These are phyloP conservation scores for Seiridium cupressi DNA, from an alignment of 2,329 filamentous ascomycete species.

Conservation along the genomic window DNA sequence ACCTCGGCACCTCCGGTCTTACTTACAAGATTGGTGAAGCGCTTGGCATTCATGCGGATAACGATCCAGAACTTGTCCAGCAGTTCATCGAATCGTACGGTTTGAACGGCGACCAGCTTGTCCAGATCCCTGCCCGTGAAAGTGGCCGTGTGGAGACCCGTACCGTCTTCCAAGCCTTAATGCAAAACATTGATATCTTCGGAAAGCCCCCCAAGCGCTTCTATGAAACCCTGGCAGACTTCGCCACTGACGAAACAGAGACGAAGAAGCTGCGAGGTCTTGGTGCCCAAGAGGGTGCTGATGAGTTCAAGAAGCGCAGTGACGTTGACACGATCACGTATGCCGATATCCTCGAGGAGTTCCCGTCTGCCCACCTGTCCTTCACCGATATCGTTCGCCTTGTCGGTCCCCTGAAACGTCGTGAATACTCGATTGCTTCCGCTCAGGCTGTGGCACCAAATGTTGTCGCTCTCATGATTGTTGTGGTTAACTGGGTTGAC, in stretches of 20 bases:
- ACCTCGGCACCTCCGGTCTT: conserved; percentile 85
- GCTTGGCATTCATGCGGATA: conserved; percentile 93
- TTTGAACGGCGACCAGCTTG: conserved; percentile 76
- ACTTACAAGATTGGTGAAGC: conserved; percentile 98
- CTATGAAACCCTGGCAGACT: conserved; percentile 89
- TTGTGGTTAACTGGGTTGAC: conserved; percentile 95
- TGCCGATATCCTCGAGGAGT: conserved; percentile 86
- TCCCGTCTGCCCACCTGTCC: conserved; percentile 79
- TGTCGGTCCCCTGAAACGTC: conserved; percentile 87
- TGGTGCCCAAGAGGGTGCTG: conserved; percentile 74
- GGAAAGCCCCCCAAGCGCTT: conserved; percentile 96
- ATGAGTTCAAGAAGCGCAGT: conserved; percentile 86
- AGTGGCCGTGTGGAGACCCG: conserved; percentile 78
- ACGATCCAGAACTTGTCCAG: conserved; percentile 74
- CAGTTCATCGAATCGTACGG: conserved; percentile 91
- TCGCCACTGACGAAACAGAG: conserved; percentile 78
- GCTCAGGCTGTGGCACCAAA: conserved; percentile 91
- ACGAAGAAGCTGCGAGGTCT: conserved; percentile 77
- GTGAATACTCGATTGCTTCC: conserved; percentile 98
- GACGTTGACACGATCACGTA: conserved; percentile 92
- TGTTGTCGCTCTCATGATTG: conserved; percentile 91
- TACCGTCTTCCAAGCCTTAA: conserved; percentile 86
- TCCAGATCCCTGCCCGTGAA: conserved; percentile 89
- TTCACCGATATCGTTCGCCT: conserved; percentile 90
- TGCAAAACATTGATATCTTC: conserved; percentile 95